Conservation (phyloP, 2,329 filamentous ascomycete genomes). For the Pseudocercospora musae region DNA sequence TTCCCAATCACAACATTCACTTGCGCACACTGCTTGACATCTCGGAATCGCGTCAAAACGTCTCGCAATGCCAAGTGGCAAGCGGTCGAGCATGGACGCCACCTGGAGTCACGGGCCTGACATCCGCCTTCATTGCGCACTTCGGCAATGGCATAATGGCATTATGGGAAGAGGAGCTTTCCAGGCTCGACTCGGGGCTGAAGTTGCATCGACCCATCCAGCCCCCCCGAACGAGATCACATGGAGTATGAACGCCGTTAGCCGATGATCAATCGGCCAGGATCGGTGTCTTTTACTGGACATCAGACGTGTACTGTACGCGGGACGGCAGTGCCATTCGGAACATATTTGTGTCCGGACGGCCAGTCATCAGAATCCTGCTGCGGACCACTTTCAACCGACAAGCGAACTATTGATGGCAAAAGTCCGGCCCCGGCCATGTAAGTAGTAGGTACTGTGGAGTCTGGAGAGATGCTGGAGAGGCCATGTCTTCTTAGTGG, state of each 20-base stretch:
- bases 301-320: not conserved
- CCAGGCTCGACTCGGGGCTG: not conserved
- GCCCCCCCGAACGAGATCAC: no score
- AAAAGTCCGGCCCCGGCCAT: slow-evolving; percentile 3
- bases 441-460: no score
- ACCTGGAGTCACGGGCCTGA: not conserved
- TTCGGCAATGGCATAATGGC: no score
- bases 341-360: not conserved
- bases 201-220: not conserved
- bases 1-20: not conserved
- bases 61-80: not conserved
- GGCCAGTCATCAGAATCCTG: not conserved
- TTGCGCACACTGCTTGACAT: not conserved
- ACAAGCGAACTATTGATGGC: not conserved
- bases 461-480: slow-evolving; percentile 11
- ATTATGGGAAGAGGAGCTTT: no score
- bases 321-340: not conserved
- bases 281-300: not conserved
- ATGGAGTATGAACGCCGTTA: not conserved
- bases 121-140: not conserved
- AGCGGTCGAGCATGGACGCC: not conserved
- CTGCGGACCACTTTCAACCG: slow-evolving; percentile 1
- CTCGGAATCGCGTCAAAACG: not conserved
- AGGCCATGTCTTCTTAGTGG: slow-evolving; percentile 5
- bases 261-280: not conserved